A percentile compares a stretch with the other conserved stretches of the same genome.
Conservation (phyloP, 768 basidiomycete species). For the Amanita molliuscula region DNA sequence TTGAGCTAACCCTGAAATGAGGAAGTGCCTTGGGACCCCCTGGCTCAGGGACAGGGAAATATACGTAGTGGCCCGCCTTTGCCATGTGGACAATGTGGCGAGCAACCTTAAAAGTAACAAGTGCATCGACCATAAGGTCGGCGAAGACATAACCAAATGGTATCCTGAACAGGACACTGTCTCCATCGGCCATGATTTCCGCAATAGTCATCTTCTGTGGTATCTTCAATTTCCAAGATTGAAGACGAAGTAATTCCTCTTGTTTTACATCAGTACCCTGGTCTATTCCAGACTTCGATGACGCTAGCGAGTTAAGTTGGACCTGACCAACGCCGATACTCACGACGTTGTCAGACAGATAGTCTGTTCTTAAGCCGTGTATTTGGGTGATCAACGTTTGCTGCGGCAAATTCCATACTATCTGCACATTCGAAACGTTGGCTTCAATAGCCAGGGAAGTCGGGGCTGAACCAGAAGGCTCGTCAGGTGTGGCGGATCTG, state of each 20-base stretch:
- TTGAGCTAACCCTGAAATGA: constrained; percentile 44
- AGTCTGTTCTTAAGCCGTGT: constrained; percentile 22
- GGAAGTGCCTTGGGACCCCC: constrained; percentile 72
- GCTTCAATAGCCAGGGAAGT: constrained; percentile 6
- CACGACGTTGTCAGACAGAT: constrained; percentile 16
- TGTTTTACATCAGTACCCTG: constrained; percentile 26
- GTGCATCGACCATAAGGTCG: constrained; percentile 64
- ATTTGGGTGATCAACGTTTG: constrained; percentile 29
- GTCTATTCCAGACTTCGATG: constrained; percentile 23
- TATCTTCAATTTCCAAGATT: constrained; percentile 35
- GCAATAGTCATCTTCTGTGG: constrained; percentile 20
- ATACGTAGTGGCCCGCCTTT: constrained; percentile 35
- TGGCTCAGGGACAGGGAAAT: constrained; percentile 51
- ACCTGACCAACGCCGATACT: constrained; percentile 29
- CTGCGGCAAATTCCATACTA: constrained; percentile 36
- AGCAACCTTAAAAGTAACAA: constrained; percentile 58
- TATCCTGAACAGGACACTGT: constrained; percentile 66
- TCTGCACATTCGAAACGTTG: constrained; percentile 34
- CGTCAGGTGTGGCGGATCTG: constrained; percentile 10
- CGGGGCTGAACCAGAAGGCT: constrained; percentile 8
- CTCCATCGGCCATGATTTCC: constrained; percentile 41
- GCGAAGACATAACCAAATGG: constrained; percentile 71
- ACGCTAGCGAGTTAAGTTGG: constrained; percentile 51
- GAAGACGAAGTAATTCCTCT: constrained; percentile 65
- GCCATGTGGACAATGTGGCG: constrained; percentile 59